Evolutionary conservation across 2,329 filamentous ascomycete species (phyloP), one percentile per base, ranked within the genome.

Genomic region (Ophiostoma tasmaniense): DNA sequence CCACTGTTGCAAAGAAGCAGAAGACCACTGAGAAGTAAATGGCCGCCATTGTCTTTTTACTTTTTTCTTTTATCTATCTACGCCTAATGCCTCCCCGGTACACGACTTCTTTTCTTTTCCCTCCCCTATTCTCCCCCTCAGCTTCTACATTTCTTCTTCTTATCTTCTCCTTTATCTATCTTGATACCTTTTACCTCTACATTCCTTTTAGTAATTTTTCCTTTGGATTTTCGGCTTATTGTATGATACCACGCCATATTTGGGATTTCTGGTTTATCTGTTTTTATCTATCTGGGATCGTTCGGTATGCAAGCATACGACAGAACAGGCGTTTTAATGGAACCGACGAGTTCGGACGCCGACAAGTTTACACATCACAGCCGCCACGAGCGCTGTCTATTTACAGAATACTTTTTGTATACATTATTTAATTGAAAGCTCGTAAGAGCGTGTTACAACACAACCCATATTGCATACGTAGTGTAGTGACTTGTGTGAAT

Each of bases 251-350:
- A 61, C 25, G 55, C 25, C 55, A 61, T 61, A 61, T 20, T 61
- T 55, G 55, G 64, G 33, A 37, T 50, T 64, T 67, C 64, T 22
- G 39, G 55, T 30, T 28, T 69, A 30, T 61, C 5, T 61, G 55
- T 14, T 61, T 61, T 61, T 6, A 13, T 30, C 5, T 61, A 14
- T 30, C 5, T 61, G 55, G 55, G 55, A 61, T 30, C 22, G 55
- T 30, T 61, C 25, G 11, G 25, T 61, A 30, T 61, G 55, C 25
- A 17, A 61, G n/a, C 50, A 61, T 30, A 28, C 55, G 55, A 30
- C 55, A 61, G 55, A 61, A 61, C 25, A 61, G 55, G 55, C 55
- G 55, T 61, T 61, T 6, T 61, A 61, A 30, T 14, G 55, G 55
- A 30, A 17, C 25, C 55, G 25, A 61, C 55, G 25, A 61, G 55